Percentiles rank a stretch among this genome's conserved stretches.
Evolutionary conservation across 352 stramenopile species (phyloP).

Genomic region (Elongisporangium prolatum): DNA sequence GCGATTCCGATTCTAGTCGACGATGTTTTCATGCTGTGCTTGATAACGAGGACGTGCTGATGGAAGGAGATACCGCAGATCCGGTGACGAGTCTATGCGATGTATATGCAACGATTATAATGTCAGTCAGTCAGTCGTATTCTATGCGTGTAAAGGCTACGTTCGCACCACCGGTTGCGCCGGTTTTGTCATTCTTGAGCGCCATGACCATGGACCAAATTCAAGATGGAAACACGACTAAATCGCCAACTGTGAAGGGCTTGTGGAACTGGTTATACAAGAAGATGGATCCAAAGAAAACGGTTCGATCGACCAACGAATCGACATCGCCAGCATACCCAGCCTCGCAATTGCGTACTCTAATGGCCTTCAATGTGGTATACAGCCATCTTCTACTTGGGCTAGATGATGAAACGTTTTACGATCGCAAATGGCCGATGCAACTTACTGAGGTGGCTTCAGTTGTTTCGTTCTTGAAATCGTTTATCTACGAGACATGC

Average conservation of each 20-base stretch:
- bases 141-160: constrained; percentile 35
- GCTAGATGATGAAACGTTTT: constrained; percentile 70
- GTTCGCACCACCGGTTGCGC: constrained; percentile 34
- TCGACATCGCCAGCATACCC: constrained; percentile 12
- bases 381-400: constrained; percentile 63
- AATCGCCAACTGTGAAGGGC: constrained; percentile 15
- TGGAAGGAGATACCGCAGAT: constrained; percentile 7
- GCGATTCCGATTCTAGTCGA: constrained; percentile 30
- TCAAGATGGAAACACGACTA: not conserved
- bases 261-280: constrained; percentile 35
- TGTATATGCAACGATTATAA: constrained; percentile 33
- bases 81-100: constrained; percentile 25
- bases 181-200: constrained; percentile 50
- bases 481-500: constrained; percentile 66
- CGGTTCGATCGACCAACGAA: constrained; percentile 2
- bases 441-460: constrained; percentile 25
- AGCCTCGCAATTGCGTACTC: constrained; percentile 23
- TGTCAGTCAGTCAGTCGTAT: constrained; percentile 37
- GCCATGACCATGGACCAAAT: constrained; percentile 34
- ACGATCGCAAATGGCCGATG: constrained; percentile 58
- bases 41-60: constrained; percentile 1
- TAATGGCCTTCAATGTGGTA: constrained; percentile 59
- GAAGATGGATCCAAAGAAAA: constrained; percentile 11
- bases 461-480: constrained; percentile 51
- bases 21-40: constrained; percentile 29